Conservation (phyloP, 495 filamentous ascomycete genomes). For the Elasticomyces elasticus region DNA sequence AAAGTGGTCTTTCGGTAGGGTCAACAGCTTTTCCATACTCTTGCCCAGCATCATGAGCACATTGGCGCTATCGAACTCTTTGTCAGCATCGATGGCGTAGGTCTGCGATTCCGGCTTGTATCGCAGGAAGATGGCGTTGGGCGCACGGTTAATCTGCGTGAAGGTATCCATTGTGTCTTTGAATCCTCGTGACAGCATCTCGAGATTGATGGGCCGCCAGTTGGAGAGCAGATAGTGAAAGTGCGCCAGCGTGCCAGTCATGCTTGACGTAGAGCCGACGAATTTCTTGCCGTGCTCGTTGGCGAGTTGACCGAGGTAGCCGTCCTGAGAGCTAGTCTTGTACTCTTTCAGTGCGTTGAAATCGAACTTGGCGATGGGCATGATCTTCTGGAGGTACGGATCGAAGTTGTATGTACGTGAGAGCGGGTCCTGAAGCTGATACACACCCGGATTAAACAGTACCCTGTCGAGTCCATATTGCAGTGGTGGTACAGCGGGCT, state of each 20-base stretch:
- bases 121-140: slow-evolving; percentile 72
- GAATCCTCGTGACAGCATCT: slow-evolving; percentile 57
- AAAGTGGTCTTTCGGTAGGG: slow-evolving; percentile 65
- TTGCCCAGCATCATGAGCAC: slow-evolving; percentile 83
- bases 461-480: slow-evolving; percentile 79
- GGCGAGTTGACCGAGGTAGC: slow-evolving; percentile 54
- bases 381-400: slow-evolving; percentile 80
- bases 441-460: slow-evolving; percentile 90
- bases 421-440: slow-evolving; percentile 79
- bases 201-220: slow-evolving; percentile 63
- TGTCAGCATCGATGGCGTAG: slow-evolving; percentile 97
- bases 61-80: slow-evolving; percentile 77
- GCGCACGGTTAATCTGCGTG: slow-evolving; percentile 58
- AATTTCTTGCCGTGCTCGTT: slow-evolving; percentile 64
- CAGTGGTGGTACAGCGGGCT: slow-evolving; percentile 56
- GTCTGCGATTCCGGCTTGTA: slow-evolving; percentile 58
- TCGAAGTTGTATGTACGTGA: slow-evolving; percentile 92
- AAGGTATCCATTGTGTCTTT: slow-evolving; percentile 44
- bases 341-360: slow-evolving; percentile 75
- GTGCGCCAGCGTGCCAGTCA: slow-evolving; percentile 77
- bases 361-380: slow-evolving; percentile 86
- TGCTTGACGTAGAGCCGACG: slow-evolving; percentile 89
- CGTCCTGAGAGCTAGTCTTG: slow-evolving; percentile 80
- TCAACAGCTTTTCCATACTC: slow-evolving; percentile 95
- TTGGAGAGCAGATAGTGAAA: slow-evolving; percentile 86